Evolutionary conservation across 179 eudicot genomes (phyloP).

Genomic region (Pouteria campechiana): DNA sequence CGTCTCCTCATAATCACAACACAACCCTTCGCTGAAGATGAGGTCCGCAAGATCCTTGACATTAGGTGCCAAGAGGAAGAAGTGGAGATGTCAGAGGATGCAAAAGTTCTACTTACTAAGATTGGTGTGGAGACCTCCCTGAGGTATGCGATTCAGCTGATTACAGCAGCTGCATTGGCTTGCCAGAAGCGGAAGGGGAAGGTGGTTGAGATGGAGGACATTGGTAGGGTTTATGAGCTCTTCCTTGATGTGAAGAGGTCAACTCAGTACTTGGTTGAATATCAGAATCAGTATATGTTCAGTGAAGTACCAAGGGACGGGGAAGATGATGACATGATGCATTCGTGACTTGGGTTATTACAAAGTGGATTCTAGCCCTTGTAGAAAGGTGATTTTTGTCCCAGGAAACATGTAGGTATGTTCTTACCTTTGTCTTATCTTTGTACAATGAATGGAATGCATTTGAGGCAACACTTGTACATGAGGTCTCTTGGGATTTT

Average conservation of each 20-base stretch:
- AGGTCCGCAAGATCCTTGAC: conserved; percentile 71
- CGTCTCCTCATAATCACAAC: conserved; percentile 84
- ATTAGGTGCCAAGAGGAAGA: conserved; percentile 90
- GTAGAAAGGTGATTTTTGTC: no score
- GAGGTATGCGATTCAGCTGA: conserved; percentile 75
- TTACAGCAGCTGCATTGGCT: conserved; percentile 80
- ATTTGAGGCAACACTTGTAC: no score
- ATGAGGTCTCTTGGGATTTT: no score
- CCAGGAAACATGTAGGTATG: no score
- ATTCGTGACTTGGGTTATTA: no score
- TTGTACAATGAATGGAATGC: no score
- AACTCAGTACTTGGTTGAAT: conserved; percentile 92
- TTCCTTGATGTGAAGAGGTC: conserved; percentile 94
- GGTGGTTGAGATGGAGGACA: conserved; percentile 84
- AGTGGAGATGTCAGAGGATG: conserved; percentile 89
- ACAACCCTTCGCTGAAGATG: conserved; percentile 80
- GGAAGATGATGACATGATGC: conserved; percentile 41
- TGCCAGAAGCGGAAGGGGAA: conserved; percentile 80
- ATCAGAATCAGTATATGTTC: conserved; percentile 86
- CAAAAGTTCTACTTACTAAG: conserved; percentile 62
- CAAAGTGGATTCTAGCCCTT: no score
- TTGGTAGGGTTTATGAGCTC: conserved; percentile 67
- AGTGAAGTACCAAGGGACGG: conserved; percentile 50
- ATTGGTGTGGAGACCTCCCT: conserved; percentile 78
- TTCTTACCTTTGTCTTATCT: no score